Evolutionary conservation across 73 alveolate genomes (phyloP), one percentile per base, ranked within the genome.

Genomic region (Diophrys appendiculata): DNA sequence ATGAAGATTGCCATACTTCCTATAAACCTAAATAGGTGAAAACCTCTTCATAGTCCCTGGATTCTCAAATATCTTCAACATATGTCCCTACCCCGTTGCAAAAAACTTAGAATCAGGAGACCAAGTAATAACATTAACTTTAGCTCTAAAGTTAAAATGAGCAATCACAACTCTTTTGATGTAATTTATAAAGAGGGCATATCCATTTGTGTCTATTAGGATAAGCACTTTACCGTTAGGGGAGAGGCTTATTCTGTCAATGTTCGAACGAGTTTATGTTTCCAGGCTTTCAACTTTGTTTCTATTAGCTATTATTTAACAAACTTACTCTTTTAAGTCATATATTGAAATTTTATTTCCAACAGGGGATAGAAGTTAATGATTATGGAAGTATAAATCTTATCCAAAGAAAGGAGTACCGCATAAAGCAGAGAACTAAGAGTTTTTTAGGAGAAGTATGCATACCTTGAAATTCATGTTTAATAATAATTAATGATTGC

Each of bases 51-150:
- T 91, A 65, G 78, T 70, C 64, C 73, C 78, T 0, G 99, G 97
- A 80, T 86, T 84, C 86, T 90, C 95, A 70, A 94, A 94, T 55
- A 94, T 90, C 77, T 88, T 90, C 0, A 91, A 54, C 33, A 89
- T 91, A 33, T 80, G 65, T 30, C 90, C 91, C 0, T 88, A 82
- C 22, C 95, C 92, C 2, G 89, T 96, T 14, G 94, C 95, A 69
- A 94, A 81, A 88, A 91, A 94, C 80, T 84, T 89, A 76, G 90
- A 81, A 76, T 94, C 96, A 30, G 94, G 95, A 54, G 96, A 85
- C 78, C 91, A 92, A 55, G 94, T 81, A 5, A 92, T 65, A 0
- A 90, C 91, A 64, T 88, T 86, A 52, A 94, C 96, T 52, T 87
- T 83, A 65, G 86, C 92, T 65, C 84, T 81, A 77, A 94, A 94